Conservation (phyloP, 1,284 basidiomycete genomes). For the Melampsora larici-populina region DNA sequence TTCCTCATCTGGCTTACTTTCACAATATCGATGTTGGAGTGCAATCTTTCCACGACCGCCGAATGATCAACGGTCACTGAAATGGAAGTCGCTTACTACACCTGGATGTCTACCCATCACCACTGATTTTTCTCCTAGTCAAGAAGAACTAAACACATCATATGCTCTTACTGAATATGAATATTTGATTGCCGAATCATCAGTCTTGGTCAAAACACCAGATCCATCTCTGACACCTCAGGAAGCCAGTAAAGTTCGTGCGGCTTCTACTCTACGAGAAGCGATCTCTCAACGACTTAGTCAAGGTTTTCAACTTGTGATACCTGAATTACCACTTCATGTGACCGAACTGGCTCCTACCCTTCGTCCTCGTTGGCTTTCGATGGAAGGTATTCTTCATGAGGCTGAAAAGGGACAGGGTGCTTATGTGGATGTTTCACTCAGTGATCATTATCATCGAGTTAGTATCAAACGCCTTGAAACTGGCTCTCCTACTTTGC, state of each 20-base stretch:
- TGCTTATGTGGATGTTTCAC: constrained; percentile 45
- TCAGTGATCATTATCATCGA: constrained; percentile 50
- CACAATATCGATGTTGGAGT: constrained; percentile 79
- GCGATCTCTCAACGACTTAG: constrained; percentile 88
- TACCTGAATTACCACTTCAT: constrained; percentile 46
- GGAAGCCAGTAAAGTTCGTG: constrained; percentile 65
- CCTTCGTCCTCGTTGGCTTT: constrained; percentile 37
- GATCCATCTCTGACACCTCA: constrained; percentile 53
- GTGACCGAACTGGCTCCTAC: constrained; percentile 42
- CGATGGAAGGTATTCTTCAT: constrained; percentile 42
- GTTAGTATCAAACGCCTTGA: constrained; percentile 45
- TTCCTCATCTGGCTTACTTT: constrained; percentile 45
- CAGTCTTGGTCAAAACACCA: constrained; percentile 51
- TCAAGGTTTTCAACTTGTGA: constrained; percentile 94
- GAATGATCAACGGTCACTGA: constrained; percentile 49
- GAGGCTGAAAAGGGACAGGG: constrained; percentile 46
- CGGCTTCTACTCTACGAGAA: constrained; percentile 55
- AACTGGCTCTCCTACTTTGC: constrained; percentile 19
- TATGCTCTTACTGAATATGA: constrained; percentile 68
- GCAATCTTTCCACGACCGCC: constrained; percentile 73
- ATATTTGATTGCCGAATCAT: constrained; percentile 53
- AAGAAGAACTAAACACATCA: constrained; percentile 68
- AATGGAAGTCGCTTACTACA: constrained; percentile 50
- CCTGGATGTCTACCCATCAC: constrained; percentile 78
- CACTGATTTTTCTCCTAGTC: constrained; percentile 79